Evolutionary conservation across 2,329 filamentous ascomycete genomes (phyloP).

Genomic region (Diaporthe ampelina): DNA sequence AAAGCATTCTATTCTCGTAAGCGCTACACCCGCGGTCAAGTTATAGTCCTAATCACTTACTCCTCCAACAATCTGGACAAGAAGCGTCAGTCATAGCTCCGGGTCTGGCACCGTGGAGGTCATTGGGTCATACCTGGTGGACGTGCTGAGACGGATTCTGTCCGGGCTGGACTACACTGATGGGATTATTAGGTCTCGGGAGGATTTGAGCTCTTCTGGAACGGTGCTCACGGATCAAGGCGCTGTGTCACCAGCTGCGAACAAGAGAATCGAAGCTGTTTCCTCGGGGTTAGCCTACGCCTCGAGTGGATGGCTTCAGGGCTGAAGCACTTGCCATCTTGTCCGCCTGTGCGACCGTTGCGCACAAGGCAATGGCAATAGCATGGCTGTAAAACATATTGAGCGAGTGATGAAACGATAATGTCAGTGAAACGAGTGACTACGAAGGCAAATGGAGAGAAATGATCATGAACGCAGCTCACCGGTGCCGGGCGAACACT

Average conservation of each 20-base stretch:
- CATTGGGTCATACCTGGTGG: slow-evolving; percentile 54
- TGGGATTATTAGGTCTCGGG: not conserved
- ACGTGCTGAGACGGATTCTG: slow-evolving; percentile 64
- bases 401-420: not conserved
- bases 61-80: slow-evolving; percentile 60
- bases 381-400: slow-evolving; percentile 8
- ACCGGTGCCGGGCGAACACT: no score
- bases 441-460: not conserved
- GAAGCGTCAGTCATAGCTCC: not conserved
- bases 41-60: not conserved
- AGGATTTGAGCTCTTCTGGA: no score
- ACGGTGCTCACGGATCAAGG: slow-evolving; percentile 46
- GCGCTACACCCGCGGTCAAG: not conserved
- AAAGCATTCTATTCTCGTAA: slow-evolving; percentile 49
- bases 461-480: fast-evolving
- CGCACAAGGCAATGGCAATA: not conserved
- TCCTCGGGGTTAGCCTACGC: not conserved
- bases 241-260: slow-evolving; percentile 63
- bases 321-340: slow-evolving; percentile 3
- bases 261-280: slow-evolving; percentile 56
- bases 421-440: not conserved
- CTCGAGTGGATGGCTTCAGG: not conserved
- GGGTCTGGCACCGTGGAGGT: fast-evolving
- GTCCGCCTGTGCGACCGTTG: slow-evolving; percentile 17
- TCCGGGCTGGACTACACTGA: slow-evolving; percentile 52